Evolutionary conservation across 352 stramenopile species (phyloP).

Genomic region (Globisporangium cystogenes): DNA sequence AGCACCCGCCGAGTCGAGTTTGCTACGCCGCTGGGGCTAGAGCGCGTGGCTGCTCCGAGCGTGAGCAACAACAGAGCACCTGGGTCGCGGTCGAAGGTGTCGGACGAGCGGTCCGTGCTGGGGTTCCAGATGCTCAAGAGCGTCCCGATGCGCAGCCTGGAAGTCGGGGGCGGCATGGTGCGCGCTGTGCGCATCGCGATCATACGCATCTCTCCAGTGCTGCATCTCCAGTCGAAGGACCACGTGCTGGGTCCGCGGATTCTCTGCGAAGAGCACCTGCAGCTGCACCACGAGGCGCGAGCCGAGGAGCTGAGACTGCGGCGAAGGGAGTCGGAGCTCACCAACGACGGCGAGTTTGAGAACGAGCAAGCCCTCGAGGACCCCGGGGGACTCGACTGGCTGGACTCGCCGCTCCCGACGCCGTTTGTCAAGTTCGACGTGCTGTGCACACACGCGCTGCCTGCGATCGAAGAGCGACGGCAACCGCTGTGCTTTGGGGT

Average conservation of each 20-base stretch:
- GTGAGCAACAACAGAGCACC: neutral
- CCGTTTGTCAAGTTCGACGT: constrained; percentile 71
- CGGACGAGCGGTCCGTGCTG: constrained; percentile 3
- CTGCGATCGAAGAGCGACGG: constrained; percentile 1
- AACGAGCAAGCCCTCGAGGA: constrained; percentile 7
- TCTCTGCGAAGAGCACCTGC: constrained; percentile 57
- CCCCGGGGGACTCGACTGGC: constrained; percentile 12
- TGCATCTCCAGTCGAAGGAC: constrained; percentile 68
- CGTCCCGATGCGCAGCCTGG: constrained; percentile 50
- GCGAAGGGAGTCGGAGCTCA: neutral
- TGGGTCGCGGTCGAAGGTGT: neutral
- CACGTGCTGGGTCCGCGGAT: constrained; percentile 53
- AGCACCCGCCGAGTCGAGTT: constrained; percentile 52
- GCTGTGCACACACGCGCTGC: constrained; percentile 39
- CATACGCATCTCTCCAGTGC: constrained; percentile 41
- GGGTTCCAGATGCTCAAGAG: constrained; percentile 57
- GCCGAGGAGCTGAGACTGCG: constrained; percentile 20
- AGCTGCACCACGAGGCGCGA: constrained; percentile 40
- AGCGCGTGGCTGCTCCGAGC: constrained; percentile 18
- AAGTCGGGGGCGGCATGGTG: constrained; percentile 55
- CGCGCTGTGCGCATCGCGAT: constrained; percentile 52
- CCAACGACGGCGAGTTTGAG: constrained; percentile 3
- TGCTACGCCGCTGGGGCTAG: constrained; percentile 35
- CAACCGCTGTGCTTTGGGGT: constrained; percentile 22
- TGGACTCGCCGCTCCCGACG: constrained; percentile 29